Base-by-base conservation (phyloP, 352 stramenopile species). In the Phytophthora constricta region DNA sequence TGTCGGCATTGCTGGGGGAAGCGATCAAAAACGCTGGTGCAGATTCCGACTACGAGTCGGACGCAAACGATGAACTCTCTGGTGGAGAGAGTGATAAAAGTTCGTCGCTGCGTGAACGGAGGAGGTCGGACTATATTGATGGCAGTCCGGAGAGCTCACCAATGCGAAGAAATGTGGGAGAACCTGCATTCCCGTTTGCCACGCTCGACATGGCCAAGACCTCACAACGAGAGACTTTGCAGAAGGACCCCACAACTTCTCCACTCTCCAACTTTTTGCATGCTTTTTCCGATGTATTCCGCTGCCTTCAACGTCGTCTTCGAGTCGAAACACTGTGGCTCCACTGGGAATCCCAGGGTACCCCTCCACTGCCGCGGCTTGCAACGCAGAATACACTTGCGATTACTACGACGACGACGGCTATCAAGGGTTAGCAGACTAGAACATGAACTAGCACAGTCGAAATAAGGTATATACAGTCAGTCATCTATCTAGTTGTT, bases 121-220 rank as follows among this genome's bases (percentile, higher is more conserved):
- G 45, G 16, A 47, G 70, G 25, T 65, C 70, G 2, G 74, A 85
- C 41, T 85, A 79, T n/a, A 72, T 86, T 20, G 79, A 89, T 19
- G 65, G 70, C 17, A 90, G 82, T 51, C 86, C 86, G 0, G 86
- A 93, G 54, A 88, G 81, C 51, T 93, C 83, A 10, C 83, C 85
- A 0, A 90, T 92, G 74, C 70, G 84, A n/a, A 74, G 77, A 43
- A 82, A 82, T 28, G n/a, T n/a, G n/a, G 60, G 57, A 1, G 53
- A 62, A 16, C 14, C 25, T 1, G 43, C 62, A 0, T 73, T 74
- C 8, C 37, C 67, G 2, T 86, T 87, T 25, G 72, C 80, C 26
- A 72, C 71, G 7, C n/a, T 69, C 7, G 66, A 70, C 28, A 63
- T 64, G 25, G 41, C 48, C 13, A 81, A 85, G 34, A 45, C 68